Percentiles rank a stretch among this genome's conserved stretches.
phyloP scores from a whole-genome alignment of 2,329 filamentous ascomycete species.

The Sarocladium oryzae region DNA sequence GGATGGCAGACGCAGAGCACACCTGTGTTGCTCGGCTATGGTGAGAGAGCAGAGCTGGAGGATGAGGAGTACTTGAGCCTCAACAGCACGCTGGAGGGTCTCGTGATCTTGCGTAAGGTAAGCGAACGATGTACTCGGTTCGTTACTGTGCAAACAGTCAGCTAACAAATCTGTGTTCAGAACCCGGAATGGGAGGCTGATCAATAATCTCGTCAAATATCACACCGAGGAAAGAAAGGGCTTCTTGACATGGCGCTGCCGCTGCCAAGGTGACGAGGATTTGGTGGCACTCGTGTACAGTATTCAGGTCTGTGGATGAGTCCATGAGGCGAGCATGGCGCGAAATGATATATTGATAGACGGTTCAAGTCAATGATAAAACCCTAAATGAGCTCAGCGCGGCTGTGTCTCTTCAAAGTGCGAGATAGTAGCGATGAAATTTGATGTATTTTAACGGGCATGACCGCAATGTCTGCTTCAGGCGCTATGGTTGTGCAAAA shows the following conservation, averaged over 20 bases:
- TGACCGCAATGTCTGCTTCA: neutral
- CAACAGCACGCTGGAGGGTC: conserved; percentile 83
- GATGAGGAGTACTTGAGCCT: conserved; percentile 95
- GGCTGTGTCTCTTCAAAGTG: neutral
- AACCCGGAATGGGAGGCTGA: conserved; percentile 35
- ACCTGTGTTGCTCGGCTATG: conserved; percentile 89
- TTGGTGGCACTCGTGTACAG: conserved; percentile 2
- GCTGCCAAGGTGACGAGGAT: neutral
- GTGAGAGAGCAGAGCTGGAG: conserved; percentile 92
- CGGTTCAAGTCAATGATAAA: conserved; percentile 7
- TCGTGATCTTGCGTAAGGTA: conserved; percentile 97
- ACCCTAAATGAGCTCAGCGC: neutral
- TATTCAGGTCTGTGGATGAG: neutral
- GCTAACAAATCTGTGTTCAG: conserved; percentile 17
- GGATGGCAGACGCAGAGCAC: conserved; percentile 99
- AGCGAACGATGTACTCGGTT: no score
- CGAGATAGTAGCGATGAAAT: neutral
- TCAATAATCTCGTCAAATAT: conserved; percentile 21
- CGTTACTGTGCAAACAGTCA: no score
- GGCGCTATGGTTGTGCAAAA: conserved; percentile 2
- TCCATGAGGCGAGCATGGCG: neutral
- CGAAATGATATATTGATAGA: conserved; percentile 8
- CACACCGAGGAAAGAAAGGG: neutral
- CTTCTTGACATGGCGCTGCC: neutral
- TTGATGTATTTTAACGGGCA: neutral